Base-by-base conservation (phyloP, 2,329 filamentous ascomycete species). In the Aspergillus clavatus region DNA sequence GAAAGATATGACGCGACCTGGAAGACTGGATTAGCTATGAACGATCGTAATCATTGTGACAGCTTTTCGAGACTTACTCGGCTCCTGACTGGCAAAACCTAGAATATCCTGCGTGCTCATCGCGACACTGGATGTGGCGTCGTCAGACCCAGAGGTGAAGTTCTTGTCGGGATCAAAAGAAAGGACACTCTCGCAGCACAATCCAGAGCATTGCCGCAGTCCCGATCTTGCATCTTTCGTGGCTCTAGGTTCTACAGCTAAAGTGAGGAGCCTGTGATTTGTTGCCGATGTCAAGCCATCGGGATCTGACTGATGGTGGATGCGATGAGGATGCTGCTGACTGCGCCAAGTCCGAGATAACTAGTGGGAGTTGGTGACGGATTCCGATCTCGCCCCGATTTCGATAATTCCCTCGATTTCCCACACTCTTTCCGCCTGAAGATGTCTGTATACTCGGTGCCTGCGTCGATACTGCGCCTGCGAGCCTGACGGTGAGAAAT, bases 1-100 rank as follows among this genome's bases (percentile, higher is more conserved):
- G 29, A 65, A 64, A 8, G 61, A 69, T 33, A 59, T 50, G 39
- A 64, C 54, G 5, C 62, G 61, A 18, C 47, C 66, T 67, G 44
- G 6, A 7, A 24, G n/a, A 11, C 6, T 18, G 47, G n/a, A 51
- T 40, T 45, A 46, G 45, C 10, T 8, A 27, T n/a, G n/a, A n/a
- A n/a, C n/a, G n/a, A n/a, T n/a, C n/a, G n/a, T n/a, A n/a, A n/a
- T n/a, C n/a, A n/a, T n/a, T n/a, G n/a, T n/a, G 8, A 16, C 19
- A 38, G 12, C 4, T 8, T 2, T 2, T 4, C 19, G 14, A 10
- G 4, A 55, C 61, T 53, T 53, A 68, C 66, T 51, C 40, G 56
- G 49, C 19, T 62, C 58, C 23, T 57, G 59, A 43, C 51, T 60
- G 37, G 60, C 56, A 33, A 66, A 54, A 39, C 60, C 59, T n/a